Conservation (phyloP, 768 basidiomycete genomes). For the Suillus fuscotomentosus region DNA sequence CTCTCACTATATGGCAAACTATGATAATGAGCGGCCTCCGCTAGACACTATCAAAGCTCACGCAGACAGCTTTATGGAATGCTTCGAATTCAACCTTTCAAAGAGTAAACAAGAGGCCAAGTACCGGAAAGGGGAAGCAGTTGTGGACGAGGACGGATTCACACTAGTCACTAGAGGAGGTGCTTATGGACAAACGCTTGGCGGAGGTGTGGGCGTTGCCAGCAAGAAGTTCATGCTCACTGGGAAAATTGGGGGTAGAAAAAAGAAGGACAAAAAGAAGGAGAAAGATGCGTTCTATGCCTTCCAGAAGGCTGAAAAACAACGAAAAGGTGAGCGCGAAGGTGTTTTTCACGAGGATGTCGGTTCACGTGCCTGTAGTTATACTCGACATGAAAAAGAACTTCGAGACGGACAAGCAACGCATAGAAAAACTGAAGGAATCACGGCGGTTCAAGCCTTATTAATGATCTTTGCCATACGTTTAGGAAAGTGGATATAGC, state of each 20-base stretch:
- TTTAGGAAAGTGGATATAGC: background rate
- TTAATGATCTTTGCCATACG: constrained; percentile 33
- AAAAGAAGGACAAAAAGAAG: constrained; percentile 54
- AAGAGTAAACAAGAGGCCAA: constrained; percentile 60
- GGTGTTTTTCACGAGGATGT: constrained; percentile 6
- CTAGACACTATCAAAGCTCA: constrained; percentile 72
- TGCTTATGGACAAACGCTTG: constrained; percentile 83
- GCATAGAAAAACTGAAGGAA: constrained; percentile 48
- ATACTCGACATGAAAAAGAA: constrained; percentile 64
- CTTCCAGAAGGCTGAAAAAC: constrained; percentile 90
- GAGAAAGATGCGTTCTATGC: constrained; percentile 82
- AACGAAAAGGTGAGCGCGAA: constrained; percentile 63
- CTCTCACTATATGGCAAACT: constrained; percentile 64
- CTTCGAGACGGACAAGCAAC: constrained; percentile 86
- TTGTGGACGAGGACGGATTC: constrained; percentile 94
- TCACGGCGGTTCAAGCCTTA: constrained; percentile 88
- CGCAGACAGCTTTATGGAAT: constrained; percentile 74
- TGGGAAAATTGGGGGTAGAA: constrained; percentile 35
- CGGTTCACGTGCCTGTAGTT: constrained; percentile 32
- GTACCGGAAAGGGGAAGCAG: constrained; percentile 80
- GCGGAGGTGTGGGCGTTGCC: constrained; percentile 71
- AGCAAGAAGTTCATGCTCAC: constrained; percentile 53
- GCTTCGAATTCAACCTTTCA: constrained; percentile 64
- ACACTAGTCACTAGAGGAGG: constrained; percentile 93
- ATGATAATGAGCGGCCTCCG: constrained; percentile 71